Conservation (phyloP, 108 stramenopile genomes). For the Nitzschia palea region DNA sequence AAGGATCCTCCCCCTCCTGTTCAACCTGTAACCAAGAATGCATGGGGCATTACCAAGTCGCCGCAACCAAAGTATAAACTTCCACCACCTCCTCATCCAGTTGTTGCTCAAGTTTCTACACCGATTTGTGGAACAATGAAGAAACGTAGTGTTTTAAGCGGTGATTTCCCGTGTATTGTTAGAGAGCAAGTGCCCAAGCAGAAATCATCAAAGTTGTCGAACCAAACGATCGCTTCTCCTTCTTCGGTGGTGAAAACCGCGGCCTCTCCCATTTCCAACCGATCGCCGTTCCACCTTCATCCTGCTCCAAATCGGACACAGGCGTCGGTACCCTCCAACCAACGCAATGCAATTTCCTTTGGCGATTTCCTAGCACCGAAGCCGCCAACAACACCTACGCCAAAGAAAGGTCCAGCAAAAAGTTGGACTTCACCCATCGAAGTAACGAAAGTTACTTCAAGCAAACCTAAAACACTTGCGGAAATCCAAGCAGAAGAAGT, state of each 20-base stretch:
- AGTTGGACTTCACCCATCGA: no score
- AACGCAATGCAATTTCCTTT: slow-evolving; percentile 13
- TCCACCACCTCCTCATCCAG: slow-evolving; percentile 41
- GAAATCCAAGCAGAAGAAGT: slow-evolving; percentile 79
- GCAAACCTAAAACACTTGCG: slow-evolving; percentile 13
- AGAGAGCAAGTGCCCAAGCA: no score
- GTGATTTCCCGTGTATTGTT: no score
- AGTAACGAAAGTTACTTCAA: no score
- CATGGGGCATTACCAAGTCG: slow-evolving; percentile 23
- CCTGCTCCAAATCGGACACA: not conserved
- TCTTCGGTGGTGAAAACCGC: not conserved
- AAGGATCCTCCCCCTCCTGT: slow-evolving; percentile 9
- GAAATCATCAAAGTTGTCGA: no score
- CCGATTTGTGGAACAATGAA: no score
- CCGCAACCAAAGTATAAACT: slow-evolving; percentile 37
- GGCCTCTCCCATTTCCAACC: not conserved
- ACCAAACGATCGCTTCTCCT: not conserved
- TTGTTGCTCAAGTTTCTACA: slow-evolving; percentile 19
- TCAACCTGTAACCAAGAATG: slow-evolving; percentile 20
- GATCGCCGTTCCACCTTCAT: slow-evolving; percentile 7
- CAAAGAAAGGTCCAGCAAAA: not conserved
- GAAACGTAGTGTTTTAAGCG: no score
- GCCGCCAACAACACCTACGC: not conserved
- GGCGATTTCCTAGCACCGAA: slow-evolving; percentile 29
- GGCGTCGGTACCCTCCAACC: not conserved